A percentile compares a stretch with the other conserved stretches of the same genome.
Conservation (phyloP, 73 alveolate genomes). For the Uronychia setigera region DNA sequence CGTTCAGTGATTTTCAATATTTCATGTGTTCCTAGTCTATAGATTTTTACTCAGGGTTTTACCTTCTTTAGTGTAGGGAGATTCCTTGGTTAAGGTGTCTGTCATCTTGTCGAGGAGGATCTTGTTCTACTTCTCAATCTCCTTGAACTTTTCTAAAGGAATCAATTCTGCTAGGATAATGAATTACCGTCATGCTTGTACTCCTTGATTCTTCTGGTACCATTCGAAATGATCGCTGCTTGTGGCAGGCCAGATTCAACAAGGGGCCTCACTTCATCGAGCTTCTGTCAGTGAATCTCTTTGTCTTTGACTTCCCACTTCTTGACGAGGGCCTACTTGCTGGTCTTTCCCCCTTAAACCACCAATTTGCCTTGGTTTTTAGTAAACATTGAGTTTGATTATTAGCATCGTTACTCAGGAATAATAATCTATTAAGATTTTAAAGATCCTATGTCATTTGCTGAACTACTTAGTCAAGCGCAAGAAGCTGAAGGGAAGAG, state of each 20-base stretch:
- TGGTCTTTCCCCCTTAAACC: not conserved
- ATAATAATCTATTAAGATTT: too few relatives aligned
- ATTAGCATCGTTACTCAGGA: too few relatives aligned
- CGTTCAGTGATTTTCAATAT: not conserved
- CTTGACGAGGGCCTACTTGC: not conserved
- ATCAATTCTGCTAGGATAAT: not conserved
- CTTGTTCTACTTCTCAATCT: not conserved
- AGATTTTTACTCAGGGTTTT: not conserved
- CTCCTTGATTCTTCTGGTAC: not conserved
- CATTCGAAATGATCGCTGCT: not conserved
- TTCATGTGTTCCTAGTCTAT: not conserved
- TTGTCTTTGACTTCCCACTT: not conserved
- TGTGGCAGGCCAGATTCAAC: not conserved
- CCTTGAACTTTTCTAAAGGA: not conserved
- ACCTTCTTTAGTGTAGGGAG: not conserved
- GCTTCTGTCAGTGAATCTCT: not conserved
- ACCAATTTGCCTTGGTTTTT: not conserved
- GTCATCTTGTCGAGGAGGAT: not conserved
- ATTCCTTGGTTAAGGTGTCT: constrained; percentile 1
- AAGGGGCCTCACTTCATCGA: not conserved
- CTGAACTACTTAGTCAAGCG: not conserved
- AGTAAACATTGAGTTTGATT: not conserved
- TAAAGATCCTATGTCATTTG: too few relatives aligned
- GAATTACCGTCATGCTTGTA: not conserved
- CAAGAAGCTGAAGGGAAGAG: not conserved